Base-by-base conservation (phyloP, 1,284 basidiomycete genomes). In the Pisolithus thermaeus region DNA sequence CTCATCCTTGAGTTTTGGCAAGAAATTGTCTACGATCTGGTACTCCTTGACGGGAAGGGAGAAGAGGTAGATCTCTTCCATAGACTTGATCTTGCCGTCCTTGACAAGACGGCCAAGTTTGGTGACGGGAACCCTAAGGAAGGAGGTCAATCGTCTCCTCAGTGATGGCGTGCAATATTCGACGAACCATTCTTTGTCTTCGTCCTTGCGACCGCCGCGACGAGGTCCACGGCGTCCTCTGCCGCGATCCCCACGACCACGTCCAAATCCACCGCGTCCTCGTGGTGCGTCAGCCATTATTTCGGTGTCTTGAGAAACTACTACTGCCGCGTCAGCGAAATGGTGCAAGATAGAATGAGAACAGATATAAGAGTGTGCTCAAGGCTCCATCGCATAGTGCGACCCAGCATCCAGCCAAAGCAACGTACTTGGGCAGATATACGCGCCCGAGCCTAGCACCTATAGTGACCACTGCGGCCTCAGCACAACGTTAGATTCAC, bases 51-150 rank as follows among this genome's bases (percentile, higher is more conserved):
- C 90, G 60, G 97, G 95, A 59, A 99, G 90, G 44, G 97, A 99
- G 87, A 99, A 99, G 68, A 99, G 92, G 80, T 99, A 99, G 77
- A 99, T 97, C 73, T 99, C 97, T 75, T 99, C 97, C 84, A 99
- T 97, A 47, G 94, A 97, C 79, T 97, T 97, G 81, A 99, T 97
- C 80, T 99, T 99, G 68, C 95, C 95, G 68, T 98, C 97, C 79
- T 97, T 98, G 52, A 98, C 96, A 66, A 99, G 86, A 74, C 96
- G 95, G 59, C 96, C 96, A 63, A 99, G 91, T 74, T 98, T 98
- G 73, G 96, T 99, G 73, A 99, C 97, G 67, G 96, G 96, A 59
- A 90, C 87, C 93, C 93, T 94, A 60, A 35, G 43, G 30, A 23
- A 27, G 39, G 32, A 28, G 18, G 55, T 57, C 50, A 52, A 50